These are phyloP conservation scores for Buddleja alternifolia DNA, from an alignment of 257 asterid genomes.

Conservation along the genomic window DNA sequence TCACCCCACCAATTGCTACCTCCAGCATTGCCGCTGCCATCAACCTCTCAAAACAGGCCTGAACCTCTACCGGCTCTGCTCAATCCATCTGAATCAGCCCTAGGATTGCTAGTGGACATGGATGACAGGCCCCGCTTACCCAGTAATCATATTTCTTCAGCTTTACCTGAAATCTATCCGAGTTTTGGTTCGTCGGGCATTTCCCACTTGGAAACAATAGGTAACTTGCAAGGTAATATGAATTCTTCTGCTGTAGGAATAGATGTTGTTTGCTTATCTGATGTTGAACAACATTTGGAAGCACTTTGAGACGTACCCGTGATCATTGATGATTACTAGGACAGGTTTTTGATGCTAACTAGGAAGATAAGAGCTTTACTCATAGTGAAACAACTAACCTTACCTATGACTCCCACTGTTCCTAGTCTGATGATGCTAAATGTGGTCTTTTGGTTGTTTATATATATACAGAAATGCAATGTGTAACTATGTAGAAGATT, in stretches of 20 bases:
- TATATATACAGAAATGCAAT: too few relatives aligned
- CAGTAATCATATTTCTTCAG: not conserved
- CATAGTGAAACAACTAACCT: too few relatives aligned
- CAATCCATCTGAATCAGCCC: constrained; percentile 8
- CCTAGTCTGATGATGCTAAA: too few relatives aligned
- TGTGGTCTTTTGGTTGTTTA: too few relatives aligned
- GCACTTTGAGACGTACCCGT: constrained; percentile 18
- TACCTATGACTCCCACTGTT: too few relatives aligned
- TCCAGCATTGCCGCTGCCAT: constrained; percentile 13
- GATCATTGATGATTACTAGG: not conserved
- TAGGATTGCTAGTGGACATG: constrained; percentile 21
- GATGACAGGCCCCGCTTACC: not conserved
- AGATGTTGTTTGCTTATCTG: constrained; percentile 57
- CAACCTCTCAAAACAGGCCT: constrained; percentile 27
- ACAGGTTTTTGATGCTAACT: too few relatives aligned
- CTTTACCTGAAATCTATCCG: constrained; percentile 16
- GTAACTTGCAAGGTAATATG: constrained; percentile 31
- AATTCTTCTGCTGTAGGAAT: constrained; percentile 28
- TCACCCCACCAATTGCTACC: constrained; percentile 17
- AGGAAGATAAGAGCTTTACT: too few relatives aligned
- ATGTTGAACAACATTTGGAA: constrained; percentile 44
- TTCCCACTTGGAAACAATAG: constrained; percentile 33
- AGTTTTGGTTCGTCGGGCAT: constrained; percentile 29
- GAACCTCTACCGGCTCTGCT: constrained; percentile 5
- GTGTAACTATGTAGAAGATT: too few relatives aligned